phyloP scores from a whole-genome alignment of 1,284 basidiomycete species.

The Amylostereum chailletii region DNA sequence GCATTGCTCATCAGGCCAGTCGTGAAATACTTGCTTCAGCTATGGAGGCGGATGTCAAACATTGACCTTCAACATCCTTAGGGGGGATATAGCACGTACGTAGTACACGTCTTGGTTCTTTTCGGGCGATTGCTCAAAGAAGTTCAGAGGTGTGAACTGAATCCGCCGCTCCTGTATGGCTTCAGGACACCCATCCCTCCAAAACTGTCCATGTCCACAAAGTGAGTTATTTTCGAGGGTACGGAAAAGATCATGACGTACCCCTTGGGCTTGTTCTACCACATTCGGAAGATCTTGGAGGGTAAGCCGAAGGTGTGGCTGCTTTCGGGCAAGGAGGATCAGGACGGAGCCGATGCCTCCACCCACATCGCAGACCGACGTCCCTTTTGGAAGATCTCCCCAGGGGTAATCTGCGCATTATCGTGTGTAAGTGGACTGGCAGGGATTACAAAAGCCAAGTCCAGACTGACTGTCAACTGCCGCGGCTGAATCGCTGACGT shows the following conservation, averaged over 20 bases:
- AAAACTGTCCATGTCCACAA: slow-evolving; percentile 17
- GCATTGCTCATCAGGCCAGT: slow-evolving; percentile 18
- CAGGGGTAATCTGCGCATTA: slow-evolving; percentile 31
- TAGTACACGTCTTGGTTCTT: slow-evolving; percentile 35
- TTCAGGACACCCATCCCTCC: slow-evolving; percentile 24
- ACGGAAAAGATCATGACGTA: not conserved
- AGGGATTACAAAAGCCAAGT: slow-evolving; percentile 16
- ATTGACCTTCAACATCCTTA: not conserved
- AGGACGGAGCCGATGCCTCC: slow-evolving; percentile 36
- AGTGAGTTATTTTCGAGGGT: not conserved
- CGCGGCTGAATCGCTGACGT: slow-evolving; percentile 7
- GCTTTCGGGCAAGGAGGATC: slow-evolving; percentile 29
- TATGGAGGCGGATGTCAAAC: not conserved
- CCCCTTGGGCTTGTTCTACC: slow-evolving; percentile 24
- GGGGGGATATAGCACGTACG: slow-evolving; percentile 20
- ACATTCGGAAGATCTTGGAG: slow-evolving; percentile 37
- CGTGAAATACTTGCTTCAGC: slow-evolving; percentile 14
- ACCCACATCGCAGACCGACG: slow-evolving; percentile 40
- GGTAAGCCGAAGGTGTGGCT: slow-evolving; percentile 31
- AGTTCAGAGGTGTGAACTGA: slow-evolving; percentile 33
- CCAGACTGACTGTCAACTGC: slow-evolving; percentile 21
- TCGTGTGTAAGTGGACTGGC: no score
- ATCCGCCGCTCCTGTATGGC: slow-evolving; percentile 25
- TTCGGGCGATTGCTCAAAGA: slow-evolving; percentile 32
- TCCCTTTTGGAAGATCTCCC: slow-evolving; percentile 24